Percentiles rank a stretch among this genome's conserved stretches.
Evolutionary conservation across 2,329 filamentous ascomycete species (phyloP).

Genomic region (Colletotrichum musae): DNA sequence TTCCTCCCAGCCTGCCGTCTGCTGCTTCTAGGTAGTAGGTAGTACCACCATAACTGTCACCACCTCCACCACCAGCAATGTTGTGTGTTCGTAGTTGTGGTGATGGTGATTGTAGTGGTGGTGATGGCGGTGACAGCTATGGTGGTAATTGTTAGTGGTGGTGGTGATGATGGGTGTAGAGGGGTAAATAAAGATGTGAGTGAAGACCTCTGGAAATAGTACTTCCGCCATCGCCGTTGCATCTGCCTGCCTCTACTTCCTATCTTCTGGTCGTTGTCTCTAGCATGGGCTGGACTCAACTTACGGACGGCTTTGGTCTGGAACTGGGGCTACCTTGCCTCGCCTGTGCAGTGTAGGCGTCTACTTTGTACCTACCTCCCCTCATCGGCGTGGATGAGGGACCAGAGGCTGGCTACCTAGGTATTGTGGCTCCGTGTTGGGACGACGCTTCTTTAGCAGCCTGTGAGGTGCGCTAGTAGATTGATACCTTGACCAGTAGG

Average conservation of each 20-base stretch:
- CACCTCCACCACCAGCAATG: too few relatives aligned
- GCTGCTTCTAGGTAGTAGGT: conserved; percentile 13
- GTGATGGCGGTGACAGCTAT: too few relatives aligned
- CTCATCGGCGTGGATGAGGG: conserved; percentile 29
- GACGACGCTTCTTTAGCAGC: conserved; percentile 41
- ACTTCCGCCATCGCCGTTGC: conserved; percentile 11
- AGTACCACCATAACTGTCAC: neutral
- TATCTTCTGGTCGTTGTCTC: conserved; percentile 39
- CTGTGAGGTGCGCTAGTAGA: conserved; percentile 17
- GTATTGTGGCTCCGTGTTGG: conserved; percentile 40
- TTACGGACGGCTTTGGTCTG: conserved; percentile 20
- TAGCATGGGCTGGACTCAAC: conserved; percentile 29
- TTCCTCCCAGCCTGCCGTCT: conserved; percentile 31
- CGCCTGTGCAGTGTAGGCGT: too few relatives aligned
- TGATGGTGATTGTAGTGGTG: too few relatives aligned
- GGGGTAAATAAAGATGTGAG: too few relatives aligned
- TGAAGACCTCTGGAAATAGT: neutral
- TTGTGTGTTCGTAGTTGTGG: too few relatives aligned
- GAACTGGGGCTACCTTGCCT: conserved; percentile 9
- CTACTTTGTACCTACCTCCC: neutral
- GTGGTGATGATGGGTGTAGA: too few relatives aligned
- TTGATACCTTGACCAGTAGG: too few relatives aligned
- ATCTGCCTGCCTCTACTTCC: neutral
- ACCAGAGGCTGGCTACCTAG: conserved; percentile 33
- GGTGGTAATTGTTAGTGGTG: too few relatives aligned